phyloP scores from a whole-genome alignment of 306 rosid species.

The Astragalus glycyphyllos region DNA sequence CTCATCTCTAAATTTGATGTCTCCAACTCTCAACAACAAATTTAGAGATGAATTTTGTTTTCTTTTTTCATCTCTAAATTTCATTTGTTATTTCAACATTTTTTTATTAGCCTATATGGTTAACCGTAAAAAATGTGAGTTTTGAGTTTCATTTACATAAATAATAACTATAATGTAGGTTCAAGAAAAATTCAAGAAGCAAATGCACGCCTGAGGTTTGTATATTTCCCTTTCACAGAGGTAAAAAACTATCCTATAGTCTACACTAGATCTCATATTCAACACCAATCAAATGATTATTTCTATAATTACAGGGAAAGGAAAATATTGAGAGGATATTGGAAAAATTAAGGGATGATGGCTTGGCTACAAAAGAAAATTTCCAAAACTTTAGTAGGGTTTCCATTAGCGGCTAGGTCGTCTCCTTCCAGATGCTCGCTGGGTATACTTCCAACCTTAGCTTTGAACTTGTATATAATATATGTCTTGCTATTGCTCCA shows the following conservation, averaged over 20 bases:
- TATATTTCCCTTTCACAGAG: conserved; percentile 61
- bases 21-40: too few species aligned
- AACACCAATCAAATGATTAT: not conserved
- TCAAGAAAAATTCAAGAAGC: conserved; percentile 48
- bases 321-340: conserved; percentile 60
- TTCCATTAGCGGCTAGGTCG: conserved; percentile 74
- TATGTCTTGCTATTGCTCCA: too few species aligned
- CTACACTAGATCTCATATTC: conserved; percentile 2
- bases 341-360: conserved; percentile 51
- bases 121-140: conserved; percentile 4
- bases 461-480: too few species aligned
- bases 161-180: conserved; percentile 46
- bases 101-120: not conserved
- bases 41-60: too few species aligned
- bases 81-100: too few species aligned
- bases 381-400: conserved; percentile 59
- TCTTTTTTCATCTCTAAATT: too few species aligned
- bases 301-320: conserved; percentile 54
- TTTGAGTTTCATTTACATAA: conserved; percentile 11
- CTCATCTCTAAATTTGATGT: too few species aligned
- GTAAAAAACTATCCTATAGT: conserved; percentile 39
- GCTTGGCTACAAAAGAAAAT: conserved; percentile 42
- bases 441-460: conserved; percentile 54
- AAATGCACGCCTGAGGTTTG: conserved; percentile 64
- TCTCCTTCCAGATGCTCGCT: conserved; percentile 71